These are phyloP conservation scores for Aristolochia fimbriata DNA, from an alignment of 164 flowering plant genomes.

Conservation along the genomic window DNA sequence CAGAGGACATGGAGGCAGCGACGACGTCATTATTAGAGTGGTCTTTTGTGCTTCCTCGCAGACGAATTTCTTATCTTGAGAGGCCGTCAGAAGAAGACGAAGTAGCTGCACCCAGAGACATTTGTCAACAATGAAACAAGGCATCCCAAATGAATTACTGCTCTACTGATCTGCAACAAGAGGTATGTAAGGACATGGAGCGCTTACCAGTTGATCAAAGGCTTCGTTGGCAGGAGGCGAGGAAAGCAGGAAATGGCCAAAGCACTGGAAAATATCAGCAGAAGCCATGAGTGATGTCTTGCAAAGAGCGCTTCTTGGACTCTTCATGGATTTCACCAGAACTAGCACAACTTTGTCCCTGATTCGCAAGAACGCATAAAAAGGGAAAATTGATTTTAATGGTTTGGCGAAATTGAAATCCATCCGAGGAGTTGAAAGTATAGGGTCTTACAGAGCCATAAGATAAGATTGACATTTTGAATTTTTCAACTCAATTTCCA, in stretches of 20 bases:
- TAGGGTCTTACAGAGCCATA: background rate
- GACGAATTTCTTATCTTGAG: constrained; percentile 87
- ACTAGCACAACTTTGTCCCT: constrained; percentile 66
- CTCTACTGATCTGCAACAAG: background rate
- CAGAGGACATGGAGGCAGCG: constrained; percentile 52
- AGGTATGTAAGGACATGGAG: background rate
- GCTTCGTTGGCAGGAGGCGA: constrained; percentile 28
- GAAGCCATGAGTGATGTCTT: constrained; percentile 92
- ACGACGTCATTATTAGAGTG: constrained; percentile 46
- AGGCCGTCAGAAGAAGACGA: constrained; percentile 78
- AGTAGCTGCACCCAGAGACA: constrained; percentile 34
- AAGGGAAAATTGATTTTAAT: too few relatives aligned
- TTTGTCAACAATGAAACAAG: background rate
- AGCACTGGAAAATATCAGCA: constrained; percentile 59
- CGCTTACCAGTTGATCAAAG: constrained; percentile 53
- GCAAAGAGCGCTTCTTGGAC: constrained; percentile 86
- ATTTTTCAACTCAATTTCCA: background rate
- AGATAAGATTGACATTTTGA: background rate
- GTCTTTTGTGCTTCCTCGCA: constrained; percentile 87
- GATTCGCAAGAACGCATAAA: too few relatives aligned
- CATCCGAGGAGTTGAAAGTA: background rate
- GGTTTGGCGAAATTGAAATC: background rate
- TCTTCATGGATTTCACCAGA: constrained; percentile 79
- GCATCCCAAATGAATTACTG: background rate
- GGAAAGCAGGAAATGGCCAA: constrained; percentile 51